These are phyloP conservation scores for Mycena metata DNA, from an alignment of 768 basidiomycete genomes.

Conservation along the genomic window DNA sequence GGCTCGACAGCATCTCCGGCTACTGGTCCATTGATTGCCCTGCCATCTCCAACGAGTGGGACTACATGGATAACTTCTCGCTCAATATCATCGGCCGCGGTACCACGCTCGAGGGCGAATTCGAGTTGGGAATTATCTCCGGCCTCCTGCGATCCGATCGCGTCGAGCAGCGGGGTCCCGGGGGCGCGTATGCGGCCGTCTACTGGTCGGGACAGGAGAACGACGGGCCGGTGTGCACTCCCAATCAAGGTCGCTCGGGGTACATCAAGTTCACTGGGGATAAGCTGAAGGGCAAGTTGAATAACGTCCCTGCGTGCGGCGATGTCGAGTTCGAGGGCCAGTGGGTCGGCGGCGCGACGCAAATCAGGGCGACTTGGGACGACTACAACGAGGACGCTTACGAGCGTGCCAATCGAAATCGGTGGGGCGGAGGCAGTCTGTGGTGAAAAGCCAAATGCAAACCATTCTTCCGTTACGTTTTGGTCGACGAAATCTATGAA, in stretches of 20 bases:
- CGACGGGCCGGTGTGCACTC: constrained; percentile 28
- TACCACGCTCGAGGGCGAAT: constrained; percentile 31
- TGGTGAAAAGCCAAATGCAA: background rate
- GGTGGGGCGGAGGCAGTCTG: constrained; percentile 20
- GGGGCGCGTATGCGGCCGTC: constrained; percentile 32
- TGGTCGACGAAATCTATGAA: background rate
- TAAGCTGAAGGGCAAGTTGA: constrained; percentile 31
- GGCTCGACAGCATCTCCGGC: constrained; percentile 26
- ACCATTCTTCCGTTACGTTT: background rate
- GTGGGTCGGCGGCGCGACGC: constrained; percentile 26
- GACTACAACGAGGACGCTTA: constrained; percentile 35
- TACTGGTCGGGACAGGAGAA: constrained; percentile 34
- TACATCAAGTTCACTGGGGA: constrained; percentile 36
- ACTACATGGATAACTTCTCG: constrained; percentile 1
- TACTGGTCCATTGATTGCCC: constrained; percentile 30
- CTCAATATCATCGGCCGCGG: constrained; percentile 32
- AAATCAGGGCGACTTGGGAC: constrained; percentile 26
- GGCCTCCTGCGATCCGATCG: constrained; percentile 29
- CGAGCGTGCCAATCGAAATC: constrained; percentile 33
- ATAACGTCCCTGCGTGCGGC: constrained; percentile 24
- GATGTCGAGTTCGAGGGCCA: constrained; percentile 34
- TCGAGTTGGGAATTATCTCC: constrained; percentile 29
- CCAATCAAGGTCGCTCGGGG: constrained; percentile 17
- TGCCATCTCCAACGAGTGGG: constrained; percentile 29
- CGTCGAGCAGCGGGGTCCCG: constrained; percentile 29